phyloP scores from a whole-genome alignment of 495 filamentous ascomycete genomes.

The Podospora fimiseda region DNA sequence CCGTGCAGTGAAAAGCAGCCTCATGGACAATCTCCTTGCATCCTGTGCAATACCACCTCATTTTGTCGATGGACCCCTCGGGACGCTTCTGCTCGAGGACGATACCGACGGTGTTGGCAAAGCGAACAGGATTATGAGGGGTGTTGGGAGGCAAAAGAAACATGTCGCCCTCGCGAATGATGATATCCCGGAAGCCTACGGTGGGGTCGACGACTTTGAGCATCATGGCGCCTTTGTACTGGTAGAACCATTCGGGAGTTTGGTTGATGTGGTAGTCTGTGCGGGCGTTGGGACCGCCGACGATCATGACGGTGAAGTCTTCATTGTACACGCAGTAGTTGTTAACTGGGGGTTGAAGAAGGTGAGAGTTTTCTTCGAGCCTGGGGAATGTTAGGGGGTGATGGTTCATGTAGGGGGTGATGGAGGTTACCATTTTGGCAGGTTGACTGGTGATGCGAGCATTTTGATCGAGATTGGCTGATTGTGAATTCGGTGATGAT shows the following conservation, averaged over 20 bases:
- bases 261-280: conserved; percentile 98
- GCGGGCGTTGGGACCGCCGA: conserved; percentile 91
- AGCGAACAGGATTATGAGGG: conserved; percentile 70
- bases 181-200: conserved; percentile 66
- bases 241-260: conserved; percentile 97
- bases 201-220: conserved; percentile 75
- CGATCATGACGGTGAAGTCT: conserved; percentile 79
- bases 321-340: conserved; percentile 94
- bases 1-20: conserved; percentile 77
- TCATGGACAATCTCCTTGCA: conserved; percentile 77
- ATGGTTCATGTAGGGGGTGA: not conserved
- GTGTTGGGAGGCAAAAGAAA: conserved; percentile 88
- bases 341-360: conserved; percentile 91
- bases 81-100: conserved; percentile 87
- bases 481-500: too few relatives aligned
- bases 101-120: conserved; percentile 65
- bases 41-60: conserved; percentile 83
- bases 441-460: conserved; percentile 57
- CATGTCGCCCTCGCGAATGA: conserved; percentile 88
- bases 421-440: conserved; percentile 75
- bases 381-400: conserved; percentile 38
- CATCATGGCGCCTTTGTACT: conserved; percentile 87
- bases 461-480: conserved; percentile 31
- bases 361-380: conserved; percentile 87
- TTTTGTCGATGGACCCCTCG: conserved; percentile 59